A percentile compares a stretch with the other conserved stretches of the same genome.
phyloP scores from a whole-genome alignment of 495 filamentous ascomycete genomes.

The Annulohypoxylon stygium region DNA sequence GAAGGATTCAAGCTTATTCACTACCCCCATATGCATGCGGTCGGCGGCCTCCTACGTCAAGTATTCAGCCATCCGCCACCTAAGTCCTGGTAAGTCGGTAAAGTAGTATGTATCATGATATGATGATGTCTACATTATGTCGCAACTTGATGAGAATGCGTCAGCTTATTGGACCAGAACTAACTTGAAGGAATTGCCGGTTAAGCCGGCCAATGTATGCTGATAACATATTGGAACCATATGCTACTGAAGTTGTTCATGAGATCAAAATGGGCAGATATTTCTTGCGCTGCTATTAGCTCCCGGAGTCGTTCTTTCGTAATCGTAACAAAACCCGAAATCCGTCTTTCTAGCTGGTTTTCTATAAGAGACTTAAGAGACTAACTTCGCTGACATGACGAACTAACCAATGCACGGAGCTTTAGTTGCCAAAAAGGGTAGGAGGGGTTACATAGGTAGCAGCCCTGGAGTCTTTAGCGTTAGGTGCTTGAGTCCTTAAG shows the following conservation, averaged over 20 bases:
- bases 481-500: conserved; percentile 4
- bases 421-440: conserved; percentile 32
- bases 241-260: not conserved
- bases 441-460: conserved; percentile 26
- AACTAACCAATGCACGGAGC: conserved; percentile 13
- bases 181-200: conserved; percentile 7
- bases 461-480: not conserved
- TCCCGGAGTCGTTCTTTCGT: not conserved
- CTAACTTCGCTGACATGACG: not conserved
- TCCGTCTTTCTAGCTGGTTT: not conserved
- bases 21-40: conserved; percentile 19
- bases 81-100: not conserved
- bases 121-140: conserved; percentile 33
- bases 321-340: conserved; percentile 18
- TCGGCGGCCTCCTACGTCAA: conserved; percentile 24
- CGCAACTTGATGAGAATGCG: conserved; percentile 12
- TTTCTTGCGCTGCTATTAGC: not conserved
- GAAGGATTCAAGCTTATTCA: conserved; percentile 38
- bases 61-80: not conserved
- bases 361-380: not conserved
- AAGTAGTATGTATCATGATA: conserved; percentile 21
- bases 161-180: conserved; percentile 24
- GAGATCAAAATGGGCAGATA: not conserved
- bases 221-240: conserved; percentile 4
- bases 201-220: not conserved